Conservation (phyloP, 148 eudicot genomes). For the Silene latifolia region DNA sequence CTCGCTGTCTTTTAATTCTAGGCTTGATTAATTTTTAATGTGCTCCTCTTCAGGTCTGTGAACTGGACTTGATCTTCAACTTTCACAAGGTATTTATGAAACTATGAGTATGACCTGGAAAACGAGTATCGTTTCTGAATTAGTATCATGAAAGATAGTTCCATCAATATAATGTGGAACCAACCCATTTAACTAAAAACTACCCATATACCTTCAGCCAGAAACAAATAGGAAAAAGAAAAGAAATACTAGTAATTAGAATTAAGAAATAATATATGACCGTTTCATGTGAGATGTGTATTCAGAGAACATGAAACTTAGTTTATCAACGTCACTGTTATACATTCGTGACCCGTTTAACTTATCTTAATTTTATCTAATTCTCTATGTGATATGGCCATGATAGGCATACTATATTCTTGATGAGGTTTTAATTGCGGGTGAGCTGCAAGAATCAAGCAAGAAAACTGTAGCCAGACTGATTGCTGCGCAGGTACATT, state of each 20-base stretch:
- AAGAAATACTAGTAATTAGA: too few species aligned
- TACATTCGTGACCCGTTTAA: neutral
- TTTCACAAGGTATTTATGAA: slow-evolving; percentile 71
- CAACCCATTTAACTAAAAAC: neutral
- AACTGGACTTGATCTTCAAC: slow-evolving; percentile 87
- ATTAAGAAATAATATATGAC: too few species aligned
- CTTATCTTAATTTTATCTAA: neutral
- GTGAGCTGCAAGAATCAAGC: slow-evolving; percentile 96
- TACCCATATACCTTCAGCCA: neutral
- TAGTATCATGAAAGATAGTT: neutral
- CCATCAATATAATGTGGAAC: neutral
- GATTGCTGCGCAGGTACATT: slow-evolving; percentile 82
- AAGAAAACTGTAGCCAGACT: slow-evolving; percentile 86
- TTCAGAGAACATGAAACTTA: neutral
- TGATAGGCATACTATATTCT: slow-evolving; percentile 84
- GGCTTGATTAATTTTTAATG: neutral
- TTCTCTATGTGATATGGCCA: slow-evolving; percentile 5
- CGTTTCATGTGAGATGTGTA: neutral
- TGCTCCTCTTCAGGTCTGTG: slow-evolving; percentile 63
- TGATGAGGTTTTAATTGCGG: slow-evolving; percentile 90
- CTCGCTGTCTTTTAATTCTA: slow-evolving; percentile 1
- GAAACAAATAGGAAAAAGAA: neutral
- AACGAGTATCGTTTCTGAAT: neutral
- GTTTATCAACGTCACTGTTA: neutral
- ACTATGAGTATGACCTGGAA: neutral